phyloP scores from a whole-genome alignment of 1,139 yeast species.

The Nakaseomyces delphensis region DNA sequence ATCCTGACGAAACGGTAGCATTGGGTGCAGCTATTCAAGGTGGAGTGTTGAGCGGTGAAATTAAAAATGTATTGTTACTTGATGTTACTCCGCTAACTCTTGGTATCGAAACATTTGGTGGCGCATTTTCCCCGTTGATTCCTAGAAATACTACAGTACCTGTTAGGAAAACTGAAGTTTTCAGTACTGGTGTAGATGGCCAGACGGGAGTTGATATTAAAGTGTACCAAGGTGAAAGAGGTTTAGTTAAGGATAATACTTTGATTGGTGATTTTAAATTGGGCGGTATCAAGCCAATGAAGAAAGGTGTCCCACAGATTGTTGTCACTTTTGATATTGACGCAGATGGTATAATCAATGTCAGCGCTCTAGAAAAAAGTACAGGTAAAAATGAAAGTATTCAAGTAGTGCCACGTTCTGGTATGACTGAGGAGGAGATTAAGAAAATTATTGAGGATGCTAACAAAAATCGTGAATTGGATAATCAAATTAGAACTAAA shows the following conservation, averaged over 20 bases:
- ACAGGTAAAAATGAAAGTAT: constrained; percentile 49
- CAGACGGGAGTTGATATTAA: constrained; percentile 73
- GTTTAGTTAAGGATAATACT: constrained; percentile 64
- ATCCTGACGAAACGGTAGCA: constrained; percentile 82
- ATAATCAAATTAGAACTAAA: constrained; percentile 30
- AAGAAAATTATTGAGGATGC: constrained; percentile 46
- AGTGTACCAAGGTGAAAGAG: constrained; percentile 73
- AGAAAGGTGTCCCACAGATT: constrained; percentile 73
- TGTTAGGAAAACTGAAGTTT: constrained; percentile 58
- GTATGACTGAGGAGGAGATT: constrained; percentile 57
- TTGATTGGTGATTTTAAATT: constrained; percentile 64
- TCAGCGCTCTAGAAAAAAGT: constrained; percentile 59
- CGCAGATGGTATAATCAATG: constrained; percentile 76
- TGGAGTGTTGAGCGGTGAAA: constrained; percentile 64
- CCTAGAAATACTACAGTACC: constrained; percentile 74
- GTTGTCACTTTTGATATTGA: constrained; percentile 67
- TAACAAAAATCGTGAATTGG: constrained; percentile 24
- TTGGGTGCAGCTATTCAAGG: constrained; percentile 82
- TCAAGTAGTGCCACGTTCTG: constrained; percentile 62
- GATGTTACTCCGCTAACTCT: constrained; percentile 75
- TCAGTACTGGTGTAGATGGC: constrained; percentile 79
- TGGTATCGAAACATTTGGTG: constrained; percentile 79
- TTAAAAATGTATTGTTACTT: constrained; percentile 57
- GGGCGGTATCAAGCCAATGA: constrained; percentile 57
- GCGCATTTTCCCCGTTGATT: constrained; percentile 66